Base-by-base conservation (phyloP, 176 grass and related monocot genomes). In the Luzula sylvatica region DNA sequence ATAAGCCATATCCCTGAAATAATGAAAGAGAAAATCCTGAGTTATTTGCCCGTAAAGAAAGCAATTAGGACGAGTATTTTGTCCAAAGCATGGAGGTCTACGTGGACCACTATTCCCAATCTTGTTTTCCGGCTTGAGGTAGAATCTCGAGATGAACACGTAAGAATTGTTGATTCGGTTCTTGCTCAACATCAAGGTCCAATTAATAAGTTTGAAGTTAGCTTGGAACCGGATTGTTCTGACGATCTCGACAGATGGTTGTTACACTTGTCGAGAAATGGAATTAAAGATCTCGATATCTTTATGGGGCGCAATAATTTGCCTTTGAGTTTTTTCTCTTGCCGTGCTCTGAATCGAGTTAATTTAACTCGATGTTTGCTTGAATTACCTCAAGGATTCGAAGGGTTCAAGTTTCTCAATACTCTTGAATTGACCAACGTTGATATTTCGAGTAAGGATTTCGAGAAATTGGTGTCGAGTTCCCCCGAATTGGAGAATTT, bases 31-130 rank as follows among this genome's bases (percentile, higher is more conserved):
- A 58, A 58, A 35, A 58, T 58, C 25, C 15, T 58, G 3, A 58
- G 1, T 35, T 35, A 3, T 39, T 58, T 58, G 18, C 54, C 54
- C 5, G 38, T 12, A 58, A 38, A 58, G 18, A 12, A 27, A 14
- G 54, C 54, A 18, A 26, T 26, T 17, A 19, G 54, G 38, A 58
- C 54, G 15, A 58, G 54, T 32, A 32, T 58, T 26, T 58, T 38
- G 38, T 58, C 23, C 3, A 58, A 26, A 5, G 13, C 32, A 39
- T 69, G 66, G 52, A 45, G 38, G 35, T 20, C 55, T 24, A 45
- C 53, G 4, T 69, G 66, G 66, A 46, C 55, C 35, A 15, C 25
- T 7, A 58, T 58, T 29, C 55, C 55, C 15, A 7, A 58, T 14
- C 5, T 35, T 35, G 5, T 1, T 7, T 11, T 16, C 8, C 16